A percentile compares a stretch with the other conserved stretches of the same genome.
Evolutionary conservation across 352 stramenopile species (phyloP).

Genomic region (Pythium sp.): DNA sequence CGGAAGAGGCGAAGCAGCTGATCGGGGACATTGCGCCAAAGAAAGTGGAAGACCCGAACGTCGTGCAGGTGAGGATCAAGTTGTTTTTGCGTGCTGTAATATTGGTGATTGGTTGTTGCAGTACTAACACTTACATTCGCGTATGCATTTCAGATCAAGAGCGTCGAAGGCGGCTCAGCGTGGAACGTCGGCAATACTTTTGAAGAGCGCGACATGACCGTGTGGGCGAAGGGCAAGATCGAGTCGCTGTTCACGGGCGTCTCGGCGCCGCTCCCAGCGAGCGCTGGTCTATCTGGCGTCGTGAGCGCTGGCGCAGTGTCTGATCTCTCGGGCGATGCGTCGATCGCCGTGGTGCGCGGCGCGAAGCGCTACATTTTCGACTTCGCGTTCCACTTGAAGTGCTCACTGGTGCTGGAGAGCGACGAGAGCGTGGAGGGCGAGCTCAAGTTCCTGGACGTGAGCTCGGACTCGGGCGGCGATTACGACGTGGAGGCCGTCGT

Average conservation of each 20-base stretch:
- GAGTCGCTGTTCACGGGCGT: slow-evolving; percentile 52
- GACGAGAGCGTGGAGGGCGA: slow-evolving; percentile 36
- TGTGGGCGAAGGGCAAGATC: slow-evolving; percentile 80
- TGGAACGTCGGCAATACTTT: slow-evolving; percentile 95
- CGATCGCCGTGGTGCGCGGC: slow-evolving; percentile 89
- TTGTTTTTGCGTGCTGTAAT: no score
- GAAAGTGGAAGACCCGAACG: slow-evolving; percentile 68
- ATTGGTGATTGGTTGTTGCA: no score
- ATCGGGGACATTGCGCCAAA: slow-evolving; percentile 95
- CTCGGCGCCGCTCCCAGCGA: slow-evolving; percentile 30
- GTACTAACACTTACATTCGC: neutral
- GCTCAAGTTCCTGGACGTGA: slow-evolving; percentile 81
- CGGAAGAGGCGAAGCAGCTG: slow-evolving; percentile 95
- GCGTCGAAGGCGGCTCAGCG: slow-evolving; percentile 78
- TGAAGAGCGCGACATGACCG: slow-evolving; percentile 90
- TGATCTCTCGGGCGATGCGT: slow-evolving; percentile 90
- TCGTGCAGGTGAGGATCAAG: slow-evolving; percentile 36
- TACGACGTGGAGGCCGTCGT: slow-evolving; percentile 75
- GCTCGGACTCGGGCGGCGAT: slow-evolving; percentile 67
- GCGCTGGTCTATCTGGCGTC: slow-evolving; percentile 26
- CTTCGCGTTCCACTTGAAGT: slow-evolving; percentile 64
- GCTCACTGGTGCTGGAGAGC: slow-evolving; percentile 30
- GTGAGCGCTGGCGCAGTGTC: slow-evolving; percentile 68
- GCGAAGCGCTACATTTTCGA: slow-evolving; percentile 93
- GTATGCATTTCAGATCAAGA: slow-evolving; percentile 57